Percentiles rank a stretch among this genome's conserved stretches.
These are phyloP conservation scores for Aspergillus sp. DNA, from an alignment of 2,329 filamentous ascomycete genomes.

Conservation along the genomic window DNA sequence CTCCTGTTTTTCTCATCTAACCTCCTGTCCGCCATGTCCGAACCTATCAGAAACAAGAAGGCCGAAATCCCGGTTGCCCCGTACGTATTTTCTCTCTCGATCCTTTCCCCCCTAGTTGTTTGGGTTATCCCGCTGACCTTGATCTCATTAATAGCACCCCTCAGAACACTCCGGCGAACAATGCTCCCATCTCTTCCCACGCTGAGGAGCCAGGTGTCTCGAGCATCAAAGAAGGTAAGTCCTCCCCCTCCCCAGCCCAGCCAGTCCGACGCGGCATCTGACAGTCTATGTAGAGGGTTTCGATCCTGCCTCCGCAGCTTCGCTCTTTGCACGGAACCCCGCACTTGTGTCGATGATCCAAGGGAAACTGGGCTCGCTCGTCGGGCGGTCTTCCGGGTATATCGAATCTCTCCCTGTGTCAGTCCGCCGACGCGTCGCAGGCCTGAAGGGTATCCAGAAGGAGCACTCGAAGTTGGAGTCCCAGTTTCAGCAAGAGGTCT, in stretches of 20 bases:
- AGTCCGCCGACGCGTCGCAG: slow-evolving; percentile 86
- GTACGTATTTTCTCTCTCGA: slow-evolving; percentile 41
- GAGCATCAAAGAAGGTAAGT: slow-evolving; percentile 94
- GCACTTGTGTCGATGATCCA: slow-evolving; percentile 95
- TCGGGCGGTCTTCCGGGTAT: slow-evolving; percentile 93
- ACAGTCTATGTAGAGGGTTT: slow-evolving; percentile 61
- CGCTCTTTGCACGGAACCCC: slow-evolving; percentile 92
- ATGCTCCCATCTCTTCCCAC: slow-evolving; percentile 94
- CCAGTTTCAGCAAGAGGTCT: slow-evolving; percentile 95
- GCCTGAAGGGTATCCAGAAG: slow-evolving; percentile 96
- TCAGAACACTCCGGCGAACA: slow-evolving; percentile 92
- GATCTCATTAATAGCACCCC: slow-evolving; percentile 61
- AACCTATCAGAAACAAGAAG: slow-evolving; percentile 60
- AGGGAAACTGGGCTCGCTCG: slow-evolving; percentile 83
- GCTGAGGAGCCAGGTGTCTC: slow-evolving; percentile 89
- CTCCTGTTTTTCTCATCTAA: slow-evolving; percentile 6
- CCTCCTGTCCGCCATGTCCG: slow-evolving; percentile 45
- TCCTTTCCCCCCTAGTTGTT: not conserved
- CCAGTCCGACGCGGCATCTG: slow-evolving; percentile 4
- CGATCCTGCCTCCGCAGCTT: slow-evolving; percentile 76
- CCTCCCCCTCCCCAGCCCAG: not conserved
- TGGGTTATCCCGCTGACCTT: slow-evolving; percentile 5
- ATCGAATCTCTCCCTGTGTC: slow-evolving; percentile 86
- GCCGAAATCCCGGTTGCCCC: slow-evolving; percentile 52
- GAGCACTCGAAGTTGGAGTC: slow-evolving; percentile 97